These are phyloP conservation scores for Haematococcus sp. DNA, from an alignment of 139 green algal genomes.

Conservation along the genomic window DNA sequence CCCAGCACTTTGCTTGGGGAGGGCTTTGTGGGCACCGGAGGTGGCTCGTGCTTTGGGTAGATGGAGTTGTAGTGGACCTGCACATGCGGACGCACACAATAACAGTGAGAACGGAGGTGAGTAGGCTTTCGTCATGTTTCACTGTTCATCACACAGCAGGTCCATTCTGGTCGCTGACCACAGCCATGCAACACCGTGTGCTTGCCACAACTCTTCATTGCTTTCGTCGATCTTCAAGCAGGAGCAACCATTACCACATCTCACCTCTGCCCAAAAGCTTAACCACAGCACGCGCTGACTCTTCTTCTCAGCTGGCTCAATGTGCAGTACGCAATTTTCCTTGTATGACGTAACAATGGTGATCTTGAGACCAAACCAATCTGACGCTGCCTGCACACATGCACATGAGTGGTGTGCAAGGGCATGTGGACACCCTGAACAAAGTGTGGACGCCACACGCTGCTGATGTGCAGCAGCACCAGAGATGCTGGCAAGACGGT, in stretches of 20 bases:
- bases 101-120: neutral
- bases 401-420: neutral
- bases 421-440: neutral
- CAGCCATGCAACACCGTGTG: neutral
- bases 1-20: neutral
- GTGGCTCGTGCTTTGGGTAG: neutral
- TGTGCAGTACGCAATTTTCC: slow-evolving; percentile 57
- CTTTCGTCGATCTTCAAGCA: neutral
- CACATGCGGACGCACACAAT: neutral
- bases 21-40: neutral
- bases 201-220: neutral
- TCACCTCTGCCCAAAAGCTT: slow-evolving; percentile 79
- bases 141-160: neutral
- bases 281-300: slow-evolving; percentile 50
- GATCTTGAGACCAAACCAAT: slow-evolving; percentile 59
- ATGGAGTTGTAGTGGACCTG: slow-evolving; percentile 5
- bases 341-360: slow-evolving; percentile 63
- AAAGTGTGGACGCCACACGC: neutral
- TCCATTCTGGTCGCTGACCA: neutral
- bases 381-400: slow-evolving; percentile 18
- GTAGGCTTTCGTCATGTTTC: neutral
- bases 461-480: too few relatives aligned
- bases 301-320: slow-evolving; percentile 41
- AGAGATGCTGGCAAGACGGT: neutral
- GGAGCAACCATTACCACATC: neutral